Conservation (phyloP, 345 rosid genomes). For the Psidium guajava region DNA sequence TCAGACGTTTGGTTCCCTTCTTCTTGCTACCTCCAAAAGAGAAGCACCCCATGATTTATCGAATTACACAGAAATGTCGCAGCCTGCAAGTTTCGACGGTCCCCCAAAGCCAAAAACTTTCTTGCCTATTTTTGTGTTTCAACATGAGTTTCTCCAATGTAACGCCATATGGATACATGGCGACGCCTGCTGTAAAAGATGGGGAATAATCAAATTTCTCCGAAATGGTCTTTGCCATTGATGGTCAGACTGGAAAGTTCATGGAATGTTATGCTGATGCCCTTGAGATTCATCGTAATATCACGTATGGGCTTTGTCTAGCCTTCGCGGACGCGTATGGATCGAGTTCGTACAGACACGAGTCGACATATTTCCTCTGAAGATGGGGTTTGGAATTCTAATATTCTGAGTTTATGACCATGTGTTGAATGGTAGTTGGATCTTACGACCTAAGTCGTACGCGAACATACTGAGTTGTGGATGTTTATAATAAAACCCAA, state of each 20-base stretch:
- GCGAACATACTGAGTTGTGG: background rate
- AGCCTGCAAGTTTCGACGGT: background rate
- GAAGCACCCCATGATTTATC: background rate
- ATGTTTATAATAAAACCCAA: background rate
- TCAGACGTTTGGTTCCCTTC: background rate
- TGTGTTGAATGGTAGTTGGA: background rate
- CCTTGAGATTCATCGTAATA: background rate
- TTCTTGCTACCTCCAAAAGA: background rate
- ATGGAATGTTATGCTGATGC: background rate
- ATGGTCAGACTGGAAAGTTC: background rate
- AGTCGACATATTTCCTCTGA: background rate
- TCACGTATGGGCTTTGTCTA: background rate
- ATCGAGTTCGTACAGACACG: background rate
- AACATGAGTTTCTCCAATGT: too few species aligned
- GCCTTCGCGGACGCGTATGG: background rate
- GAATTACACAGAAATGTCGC: background rate
- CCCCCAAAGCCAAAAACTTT: background rate
- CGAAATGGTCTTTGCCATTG: background rate
- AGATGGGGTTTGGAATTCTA: background rate
- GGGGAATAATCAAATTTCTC: background rate
- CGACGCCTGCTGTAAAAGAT: background rate
- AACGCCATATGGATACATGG: too few species aligned
- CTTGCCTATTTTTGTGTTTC: background rate
- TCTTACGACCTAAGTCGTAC: background rate
- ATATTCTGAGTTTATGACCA: too few species aligned